phyloP scores from a whole-genome alignment of 768 basidiomycete species.

The Pulveroboletus sp. region DNA sequence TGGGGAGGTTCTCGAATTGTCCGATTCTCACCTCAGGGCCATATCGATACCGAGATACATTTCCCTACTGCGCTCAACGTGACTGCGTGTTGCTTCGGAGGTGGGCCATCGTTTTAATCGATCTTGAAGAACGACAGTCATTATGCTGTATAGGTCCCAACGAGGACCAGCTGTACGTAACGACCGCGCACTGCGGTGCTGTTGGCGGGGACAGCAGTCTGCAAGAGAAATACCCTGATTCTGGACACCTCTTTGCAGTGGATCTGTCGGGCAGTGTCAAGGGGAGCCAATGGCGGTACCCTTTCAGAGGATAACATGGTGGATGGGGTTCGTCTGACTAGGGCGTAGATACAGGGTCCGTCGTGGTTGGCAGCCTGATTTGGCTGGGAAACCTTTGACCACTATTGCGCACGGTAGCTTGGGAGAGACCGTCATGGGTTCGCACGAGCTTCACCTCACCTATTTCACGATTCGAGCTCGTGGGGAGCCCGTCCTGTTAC shows the following conservation, averaged over 20 bases:
- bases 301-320: constrained; percentile 18
- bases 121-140: background rate
- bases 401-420: background rate
- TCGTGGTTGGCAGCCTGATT: background rate
- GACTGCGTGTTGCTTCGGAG: constrained; percentile 66
- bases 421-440: constrained; percentile 9
- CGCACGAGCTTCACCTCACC: constrained; percentile 16
- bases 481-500: constrained; percentile 23
- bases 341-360: background rate
- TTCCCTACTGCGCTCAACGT: constrained; percentile 62
- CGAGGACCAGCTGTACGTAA: constrained; percentile 59
- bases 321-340: background rate
- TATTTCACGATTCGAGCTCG: constrained; percentile 23
- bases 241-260: constrained; percentile 33
- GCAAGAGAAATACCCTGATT: constrained; percentile 31
- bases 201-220: constrained; percentile 46
- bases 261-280: constrained; percentile 25
- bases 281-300: constrained; percentile 22
- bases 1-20: constrained; percentile 62
- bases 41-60: constrained; percentile 49
- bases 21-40: constrained; percentile 50
- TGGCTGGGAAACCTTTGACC: background rate
- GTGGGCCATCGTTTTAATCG: constrained; percentile 9
- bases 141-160: constrained; percentile 41
- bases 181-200: constrained; percentile 51